Evolutionary conservation across 1,284 basidiomycete species (phyloP).

Genomic region (Exsudoporus floridanus): DNA sequence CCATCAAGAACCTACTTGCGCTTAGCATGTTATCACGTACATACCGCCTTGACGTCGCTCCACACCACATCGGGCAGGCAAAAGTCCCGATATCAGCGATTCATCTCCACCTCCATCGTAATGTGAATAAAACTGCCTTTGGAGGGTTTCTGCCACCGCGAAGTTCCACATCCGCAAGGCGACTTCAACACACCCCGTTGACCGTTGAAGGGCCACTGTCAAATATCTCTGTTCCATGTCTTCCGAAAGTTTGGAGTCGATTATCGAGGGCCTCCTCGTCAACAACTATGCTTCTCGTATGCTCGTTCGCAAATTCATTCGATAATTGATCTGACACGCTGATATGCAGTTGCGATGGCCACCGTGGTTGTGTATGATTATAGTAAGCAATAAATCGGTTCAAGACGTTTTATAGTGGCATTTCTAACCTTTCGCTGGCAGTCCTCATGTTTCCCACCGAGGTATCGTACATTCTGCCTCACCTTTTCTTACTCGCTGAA

Average conservation of each 20-base stretch:
- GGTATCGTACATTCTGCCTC: background rate
- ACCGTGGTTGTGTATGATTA: constrained; percentile 1
- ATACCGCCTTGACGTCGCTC: too few relatives aligned
- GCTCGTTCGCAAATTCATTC: background rate
- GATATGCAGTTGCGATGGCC: background rate
- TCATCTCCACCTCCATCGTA: too few relatives aligned
- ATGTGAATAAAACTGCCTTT: background rate
- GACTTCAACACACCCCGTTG: background rate
- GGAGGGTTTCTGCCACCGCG: background rate
- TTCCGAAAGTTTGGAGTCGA: background rate
- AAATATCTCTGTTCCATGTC: background rate
- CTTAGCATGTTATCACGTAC: too few relatives aligned
- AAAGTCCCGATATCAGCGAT: too few relatives aligned
- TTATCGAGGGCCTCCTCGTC: background rate
- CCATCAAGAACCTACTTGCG: too few relatives aligned
- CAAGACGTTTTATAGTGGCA: background rate
- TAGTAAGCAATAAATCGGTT: background rate
- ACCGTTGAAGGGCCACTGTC: background rate
- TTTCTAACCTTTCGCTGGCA: background rate
- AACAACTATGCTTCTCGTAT: background rate
- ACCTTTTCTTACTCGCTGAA: background rate
- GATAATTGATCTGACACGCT: background rate
- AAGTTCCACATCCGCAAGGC: too few relatives aligned
- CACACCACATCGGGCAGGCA: too few relatives aligned
- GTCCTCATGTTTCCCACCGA: background rate